These are phyloP conservation scores for Astrothelium subdiscretum DNA, from an alignment of 495 filamentous ascomycete genomes.

Conservation along the genomic window DNA sequence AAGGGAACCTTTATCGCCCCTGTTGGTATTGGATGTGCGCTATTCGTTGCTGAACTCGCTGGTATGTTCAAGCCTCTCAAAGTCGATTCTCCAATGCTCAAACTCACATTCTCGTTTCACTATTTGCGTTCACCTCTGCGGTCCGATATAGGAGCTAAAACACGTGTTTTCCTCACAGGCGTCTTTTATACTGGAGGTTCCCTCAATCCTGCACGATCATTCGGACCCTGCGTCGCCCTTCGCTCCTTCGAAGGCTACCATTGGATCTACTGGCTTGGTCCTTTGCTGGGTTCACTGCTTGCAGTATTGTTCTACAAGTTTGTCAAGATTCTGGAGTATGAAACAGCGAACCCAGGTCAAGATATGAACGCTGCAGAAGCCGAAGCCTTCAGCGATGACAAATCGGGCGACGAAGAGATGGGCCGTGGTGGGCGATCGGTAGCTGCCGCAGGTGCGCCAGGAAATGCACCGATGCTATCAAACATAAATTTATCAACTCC, in stretches of 20 bases:
- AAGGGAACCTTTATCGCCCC: conserved; percentile 41
- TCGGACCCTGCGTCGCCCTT: conserved; percentile 21
- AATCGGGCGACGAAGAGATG: background rate
- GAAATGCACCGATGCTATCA: background rate
- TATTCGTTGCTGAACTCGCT: conserved; percentile 41
- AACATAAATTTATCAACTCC: conserved; percentile 1
- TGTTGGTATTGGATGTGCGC: conserved; percentile 38
- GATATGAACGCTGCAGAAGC: conserved; percentile 29
- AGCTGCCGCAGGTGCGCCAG: background rate
- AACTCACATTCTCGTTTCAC: too few species aligned
- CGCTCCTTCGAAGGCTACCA: conserved; percentile 17
- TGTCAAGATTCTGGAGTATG: conserved; percentile 52
- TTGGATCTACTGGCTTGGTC: conserved; percentile 28
- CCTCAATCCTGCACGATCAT: conserved; percentile 23
- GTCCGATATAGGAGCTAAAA: too few species aligned
- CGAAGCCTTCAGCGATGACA: background rate
- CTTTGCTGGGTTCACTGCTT: conserved; percentile 24
- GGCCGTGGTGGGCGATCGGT: background rate
- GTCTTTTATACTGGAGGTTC: conserved; percentile 27
- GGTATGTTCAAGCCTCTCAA: conserved; percentile 10
- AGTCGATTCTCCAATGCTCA: too few species aligned
- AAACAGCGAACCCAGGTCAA: conserved; percentile 67
- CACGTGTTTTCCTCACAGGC: conserved; percentile 35
- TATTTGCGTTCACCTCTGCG: too few species aligned
- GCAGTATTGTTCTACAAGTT: conserved; percentile 31